phyloP scores from a whole-genome alignment of 345 rosid genomes.

The Populus nigra region DNA sequence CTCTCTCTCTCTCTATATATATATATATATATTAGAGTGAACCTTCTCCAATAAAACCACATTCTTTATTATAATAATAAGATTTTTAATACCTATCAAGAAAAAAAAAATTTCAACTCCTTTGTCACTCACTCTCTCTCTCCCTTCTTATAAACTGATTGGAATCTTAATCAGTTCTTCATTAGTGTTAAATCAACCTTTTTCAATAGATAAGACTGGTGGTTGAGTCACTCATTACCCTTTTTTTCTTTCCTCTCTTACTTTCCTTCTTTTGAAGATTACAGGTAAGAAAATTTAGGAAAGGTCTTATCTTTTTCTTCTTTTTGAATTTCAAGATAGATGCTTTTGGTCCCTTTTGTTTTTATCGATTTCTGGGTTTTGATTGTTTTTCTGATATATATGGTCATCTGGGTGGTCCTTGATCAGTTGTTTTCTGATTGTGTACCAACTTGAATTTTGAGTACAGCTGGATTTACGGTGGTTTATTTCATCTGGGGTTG shows the following conservation, averaged over 20 bases:
- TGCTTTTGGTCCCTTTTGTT: not conserved
- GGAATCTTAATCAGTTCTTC: slow-evolving; percentile 30
- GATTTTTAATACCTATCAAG: not conserved
- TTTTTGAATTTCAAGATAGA: not conserved
- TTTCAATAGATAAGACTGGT: slow-evolving; percentile 33
- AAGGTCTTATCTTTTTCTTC: not conserved
- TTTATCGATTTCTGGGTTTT: not conserved
- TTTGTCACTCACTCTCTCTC: not conserved
- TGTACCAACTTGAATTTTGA: not conserved
- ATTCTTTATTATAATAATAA: not conserved
- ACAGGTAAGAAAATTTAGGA: slow-evolving; percentile 8
- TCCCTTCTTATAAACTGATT: slow-evolving; percentile 6
- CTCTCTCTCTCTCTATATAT: too few species aligned
- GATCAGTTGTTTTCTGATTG: not conserved
- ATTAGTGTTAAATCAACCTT: slow-evolving; percentile 15
- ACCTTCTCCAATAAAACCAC: not conserved
- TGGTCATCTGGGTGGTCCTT: not conserved
- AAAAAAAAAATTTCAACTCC: not conserved
- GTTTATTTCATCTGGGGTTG: not conserved
- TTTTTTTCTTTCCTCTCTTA: slow-evolving; percentile 6
- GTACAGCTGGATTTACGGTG: not conserved
- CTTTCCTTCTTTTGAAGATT: slow-evolving; percentile 10
- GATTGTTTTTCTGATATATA: not conserved
- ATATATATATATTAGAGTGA: too few species aligned
- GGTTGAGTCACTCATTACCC: slow-evolving; percentile 39